phyloP scores from a whole-genome alignment of 345 rosid species.

The Bretschneidera sinensis region DNA sequence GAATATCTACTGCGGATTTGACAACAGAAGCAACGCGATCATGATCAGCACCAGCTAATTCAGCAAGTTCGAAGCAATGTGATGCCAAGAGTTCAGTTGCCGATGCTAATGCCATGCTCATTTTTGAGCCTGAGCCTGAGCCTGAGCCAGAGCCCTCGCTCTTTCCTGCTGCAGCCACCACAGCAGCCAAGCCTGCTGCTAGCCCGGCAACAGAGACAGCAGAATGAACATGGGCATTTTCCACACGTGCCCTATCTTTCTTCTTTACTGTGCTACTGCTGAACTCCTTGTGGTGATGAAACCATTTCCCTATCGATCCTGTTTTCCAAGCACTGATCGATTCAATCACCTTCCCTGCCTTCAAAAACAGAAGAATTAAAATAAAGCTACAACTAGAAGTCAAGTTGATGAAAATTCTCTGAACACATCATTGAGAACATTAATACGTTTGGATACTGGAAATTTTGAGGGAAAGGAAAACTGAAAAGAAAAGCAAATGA shows the following conservation, averaged over 20 bases:
- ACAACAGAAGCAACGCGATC: constrained; percentile 66
- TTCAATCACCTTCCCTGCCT: constrained; percentile 53
- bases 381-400: not conserved
- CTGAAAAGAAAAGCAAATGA: too few relatives aligned
- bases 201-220: constrained; percentile 80
- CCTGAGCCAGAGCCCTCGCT: constrained; percentile 21
- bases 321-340: constrained; percentile 45
- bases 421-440: too few relatives aligned
- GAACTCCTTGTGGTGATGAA: constrained; percentile 64
- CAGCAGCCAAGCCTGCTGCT: constrained; percentile 85
- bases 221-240: constrained; percentile 71
- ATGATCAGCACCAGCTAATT: constrained; percentile 68
- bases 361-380: not conserved
- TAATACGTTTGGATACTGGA: too few relatives aligned
- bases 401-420: too few relatives aligned
- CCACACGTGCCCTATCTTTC: constrained; percentile 74
- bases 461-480: too few relatives aligned
- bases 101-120: constrained; percentile 72
- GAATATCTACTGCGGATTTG: constrained; percentile 76
- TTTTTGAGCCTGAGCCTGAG: constrained; percentile 47
- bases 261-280: constrained; percentile 43
- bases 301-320: constrained; percentile 80
- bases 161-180: constrained; percentile 21
- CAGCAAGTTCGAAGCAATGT: constrained; percentile 85
- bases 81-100: constrained; percentile 89